phyloP scores from a whole-genome alignment of 768 basidiomycete genomes.

The Tephrocybe sp. region DNA sequence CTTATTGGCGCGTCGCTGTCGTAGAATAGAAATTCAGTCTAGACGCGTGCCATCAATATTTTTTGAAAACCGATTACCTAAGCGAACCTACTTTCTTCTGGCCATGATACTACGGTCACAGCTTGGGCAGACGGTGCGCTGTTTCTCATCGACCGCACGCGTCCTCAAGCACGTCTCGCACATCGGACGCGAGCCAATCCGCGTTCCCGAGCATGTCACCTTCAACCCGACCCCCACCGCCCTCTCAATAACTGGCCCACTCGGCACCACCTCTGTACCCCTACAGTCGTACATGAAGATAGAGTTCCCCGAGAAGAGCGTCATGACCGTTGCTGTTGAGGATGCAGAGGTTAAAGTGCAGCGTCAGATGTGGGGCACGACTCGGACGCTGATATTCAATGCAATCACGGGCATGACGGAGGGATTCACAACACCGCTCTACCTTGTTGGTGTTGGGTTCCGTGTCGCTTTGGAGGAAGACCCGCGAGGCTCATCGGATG shows the following conservation, averaged over 20 bases:
- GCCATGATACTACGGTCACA: constrained; percentile 35
- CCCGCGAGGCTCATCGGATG: constrained; percentile 56
- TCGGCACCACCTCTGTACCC: constrained; percentile 45
- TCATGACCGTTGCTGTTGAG: constrained; percentile 53
- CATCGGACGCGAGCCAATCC: constrained; percentile 60
- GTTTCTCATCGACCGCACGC: constrained; percentile 50
- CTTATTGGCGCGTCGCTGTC: constrained; percentile 92
- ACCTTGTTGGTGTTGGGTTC: constrained; percentile 94
- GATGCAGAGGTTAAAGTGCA: constrained; percentile 71
- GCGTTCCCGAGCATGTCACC: constrained; percentile 40
- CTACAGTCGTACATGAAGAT: constrained; percentile 47
- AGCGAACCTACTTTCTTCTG: background rate
- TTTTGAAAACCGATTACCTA: constrained; percentile 4
- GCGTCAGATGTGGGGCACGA: constrained; percentile 93
- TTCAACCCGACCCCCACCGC: constrained; percentile 37
- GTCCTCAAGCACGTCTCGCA: constrained; percentile 60
- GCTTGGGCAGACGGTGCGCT: constrained; percentile 31
- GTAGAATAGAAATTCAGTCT: constrained; percentile 36
- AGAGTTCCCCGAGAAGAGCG: constrained; percentile 35
- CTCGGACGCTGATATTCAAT: constrained; percentile 84
- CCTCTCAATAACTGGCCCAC: constrained; percentile 43
- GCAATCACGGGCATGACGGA: constrained; percentile 87
- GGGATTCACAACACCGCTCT: constrained; percentile 80
- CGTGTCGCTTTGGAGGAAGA: constrained; percentile 83
- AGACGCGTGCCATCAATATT: background rate